These are phyloP conservation scores for Galerina sulciceps DNA, from an alignment of 768 basidiomycete genomes.

Conservation along the genomic window DNA sequence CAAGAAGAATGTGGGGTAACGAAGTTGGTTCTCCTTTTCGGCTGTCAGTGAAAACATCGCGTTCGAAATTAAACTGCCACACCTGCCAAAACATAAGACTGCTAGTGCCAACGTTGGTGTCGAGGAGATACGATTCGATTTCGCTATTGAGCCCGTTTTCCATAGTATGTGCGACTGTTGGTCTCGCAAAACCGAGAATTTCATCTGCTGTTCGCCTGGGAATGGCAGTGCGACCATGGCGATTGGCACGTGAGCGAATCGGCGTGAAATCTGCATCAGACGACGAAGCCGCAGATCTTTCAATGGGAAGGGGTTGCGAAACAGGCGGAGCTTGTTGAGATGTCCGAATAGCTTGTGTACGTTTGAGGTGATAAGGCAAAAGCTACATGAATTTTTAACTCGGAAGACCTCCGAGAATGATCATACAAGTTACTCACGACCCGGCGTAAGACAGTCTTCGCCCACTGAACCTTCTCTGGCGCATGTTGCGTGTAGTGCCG, in stretches of 20 bases:
- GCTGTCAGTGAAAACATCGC: not conserved
- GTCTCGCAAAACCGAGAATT: slow-evolving; percentile 4
- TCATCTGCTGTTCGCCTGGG: slow-evolving; percentile 10
- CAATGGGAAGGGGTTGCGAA: too few relatives aligned
- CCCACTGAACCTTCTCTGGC: not conserved
- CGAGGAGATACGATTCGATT: slow-evolving; percentile 1
- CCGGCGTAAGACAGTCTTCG: not conserved
- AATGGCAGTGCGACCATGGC: not conserved
- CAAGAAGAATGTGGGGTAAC: slow-evolving; percentile 13
- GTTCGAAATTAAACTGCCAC: not conserved
- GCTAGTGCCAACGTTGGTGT: not conserved
- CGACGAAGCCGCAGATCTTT: not conserved
- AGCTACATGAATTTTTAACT: not conserved
- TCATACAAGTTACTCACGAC: not conserved
- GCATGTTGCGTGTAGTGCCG: not conserved
- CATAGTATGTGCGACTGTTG: not conserved
- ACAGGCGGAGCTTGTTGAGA: too few relatives aligned
- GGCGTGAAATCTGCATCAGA: not conserved
- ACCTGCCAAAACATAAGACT: slow-evolving; percentile 11
- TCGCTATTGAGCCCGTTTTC: slow-evolving; percentile 6
- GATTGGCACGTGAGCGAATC: not conserved
- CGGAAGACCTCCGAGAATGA: not conserved
- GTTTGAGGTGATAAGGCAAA: slow-evolving; percentile 1
- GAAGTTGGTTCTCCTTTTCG: slow-evolving; percentile 9
- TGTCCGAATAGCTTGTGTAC: too few relatives aligned